These are phyloP conservation scores for Naegleria fowleri DNA, from an alignment of 208 protist genomes.

Conservation along the genomic window DNA sequence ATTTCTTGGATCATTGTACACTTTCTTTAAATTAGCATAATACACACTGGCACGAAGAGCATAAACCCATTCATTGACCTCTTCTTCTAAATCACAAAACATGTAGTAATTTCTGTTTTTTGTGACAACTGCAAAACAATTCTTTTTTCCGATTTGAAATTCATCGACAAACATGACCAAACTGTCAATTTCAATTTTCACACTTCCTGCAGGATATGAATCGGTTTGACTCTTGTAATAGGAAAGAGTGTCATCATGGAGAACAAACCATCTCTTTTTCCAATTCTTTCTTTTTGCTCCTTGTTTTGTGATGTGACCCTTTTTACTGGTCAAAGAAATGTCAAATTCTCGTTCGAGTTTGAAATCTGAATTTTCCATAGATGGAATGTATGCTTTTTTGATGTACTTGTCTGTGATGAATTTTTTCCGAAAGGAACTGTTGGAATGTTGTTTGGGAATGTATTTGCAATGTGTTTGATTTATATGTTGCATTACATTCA, in stretches of 20 bases:
- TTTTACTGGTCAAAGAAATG: background rate
- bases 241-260: background rate
- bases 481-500: too few relatives aligned
- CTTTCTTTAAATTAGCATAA: conserved; percentile 13
- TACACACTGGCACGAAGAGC: conserved; percentile 7
- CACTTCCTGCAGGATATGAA: background rate
- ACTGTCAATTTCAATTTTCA: background rate
- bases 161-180: conserved; percentile 23
- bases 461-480: too few relatives aligned
- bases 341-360: conserved; percentile 18
- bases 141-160: background rate
- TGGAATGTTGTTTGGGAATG: too few relatives aligned
- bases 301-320: conserved; percentile 1
- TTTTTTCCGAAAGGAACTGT: conserved; percentile 2
- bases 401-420: conserved; percentile 31
- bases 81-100: background rate
- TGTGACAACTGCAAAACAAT: conserved; percentile 24
- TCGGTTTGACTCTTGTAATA: background rate
- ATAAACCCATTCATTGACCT: conserved; percentile 1
- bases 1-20: conserved; percentile 21
- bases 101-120: conserved; percentile 14
- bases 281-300: conserved; percentile 1
- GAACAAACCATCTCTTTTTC: background rate
- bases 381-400: conserved; percentile 19
- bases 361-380: background rate